Evolutionary conservation across 345 rosid genomes (phyloP), one percentile per base, ranked within the genome.

Genomic region (Iberis pinnata): DNA sequence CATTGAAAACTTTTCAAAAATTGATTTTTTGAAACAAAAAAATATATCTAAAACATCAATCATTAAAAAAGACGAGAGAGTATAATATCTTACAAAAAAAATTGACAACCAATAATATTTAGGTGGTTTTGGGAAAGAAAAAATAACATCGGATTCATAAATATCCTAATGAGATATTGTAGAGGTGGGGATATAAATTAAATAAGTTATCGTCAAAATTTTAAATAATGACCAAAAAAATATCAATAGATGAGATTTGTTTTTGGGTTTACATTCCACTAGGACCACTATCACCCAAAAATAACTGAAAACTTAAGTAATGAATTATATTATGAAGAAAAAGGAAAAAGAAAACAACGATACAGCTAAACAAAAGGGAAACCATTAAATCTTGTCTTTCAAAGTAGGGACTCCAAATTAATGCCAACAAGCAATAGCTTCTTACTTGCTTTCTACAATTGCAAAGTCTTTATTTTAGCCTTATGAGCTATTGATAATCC

Each of bases 311-410:
- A 49, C 19, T 49, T 1, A 36, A 45, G 51, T 69, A 19, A 31
- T 63, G 56, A 49, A 18, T 12, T 8, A n/a, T 2, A 4, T 18
- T 9, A n/a, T 29, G 19, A 37, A 52, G 56, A 12, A 45, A 44
- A 14, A 45, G 32, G 25, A 7, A 53, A 22, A 9, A 43, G n/a
- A 17, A 41, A 38, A 63, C 25, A 43, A 42, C 14, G 37, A 43
- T 49, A 50, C 63, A 61, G 49, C 56, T 60, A 55, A 68, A 61
- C 46, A 63, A 43, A 58, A 66, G 48, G 70, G 55, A 58, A 66
- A 51, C 60, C 42, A 66, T 66, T 51, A 51, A 50, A 66, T 42
- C 65, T 15, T 51, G 70, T 66, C 60, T 51, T 52, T 50, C 14
- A 49, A 9, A 49, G 64, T 65, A 57, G 63, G 53, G 64, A 42